Evolutionary conservation across 176 grass and related monocot genomes (phyloP), one percentile per base, ranked within the genome.

Genomic region (Carex kokanica): DNA sequence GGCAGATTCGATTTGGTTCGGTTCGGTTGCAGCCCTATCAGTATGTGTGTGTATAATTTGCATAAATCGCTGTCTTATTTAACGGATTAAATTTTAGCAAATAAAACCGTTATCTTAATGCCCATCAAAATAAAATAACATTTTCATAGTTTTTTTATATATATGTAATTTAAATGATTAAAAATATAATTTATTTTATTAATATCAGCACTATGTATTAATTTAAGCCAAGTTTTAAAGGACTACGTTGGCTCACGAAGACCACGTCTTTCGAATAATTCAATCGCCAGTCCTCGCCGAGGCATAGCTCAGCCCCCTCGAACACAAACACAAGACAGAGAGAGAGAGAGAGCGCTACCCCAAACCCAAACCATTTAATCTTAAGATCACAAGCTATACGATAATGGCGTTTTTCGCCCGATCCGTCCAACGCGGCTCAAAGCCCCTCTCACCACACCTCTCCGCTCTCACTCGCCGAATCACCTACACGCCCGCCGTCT

Each of bases 361-460:
- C 75, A 23, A 81, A 82, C 23, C 60, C 18, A 62, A 45, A 45
- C 80, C 80, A 67, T 51, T 66, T 64, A 41, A 32, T 24, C 73
- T 45, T 47, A 49, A 31, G 80, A 43, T 36, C 80, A 21, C 41
- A 63, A 67, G 54, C 83, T 67, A 12, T 79, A 12, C 60, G 4
- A 58, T 32, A 87, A 99, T 99, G 97, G 86, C 87, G 51, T 99
- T 95, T 82, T 81, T 98, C 69, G 84, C 88, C 73, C 87, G 91
- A 84, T 90, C 93, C 36, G 79, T 96, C 13, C 93, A 93, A 34
- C 91, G 90, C 20, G 47, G 60, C 80, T 88, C 96, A 3, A 87
- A 81, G 32, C 90, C 89, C 32, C 73, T 98, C 24, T 61, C 85
- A 0, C 60, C 84, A 1, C 84, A 78, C n/a, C 38, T 69, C 18